Base-by-base conservation (phyloP, 2,329 filamentous ascomycete genomes). In the Rhynchosporium graminicola region DNA sequence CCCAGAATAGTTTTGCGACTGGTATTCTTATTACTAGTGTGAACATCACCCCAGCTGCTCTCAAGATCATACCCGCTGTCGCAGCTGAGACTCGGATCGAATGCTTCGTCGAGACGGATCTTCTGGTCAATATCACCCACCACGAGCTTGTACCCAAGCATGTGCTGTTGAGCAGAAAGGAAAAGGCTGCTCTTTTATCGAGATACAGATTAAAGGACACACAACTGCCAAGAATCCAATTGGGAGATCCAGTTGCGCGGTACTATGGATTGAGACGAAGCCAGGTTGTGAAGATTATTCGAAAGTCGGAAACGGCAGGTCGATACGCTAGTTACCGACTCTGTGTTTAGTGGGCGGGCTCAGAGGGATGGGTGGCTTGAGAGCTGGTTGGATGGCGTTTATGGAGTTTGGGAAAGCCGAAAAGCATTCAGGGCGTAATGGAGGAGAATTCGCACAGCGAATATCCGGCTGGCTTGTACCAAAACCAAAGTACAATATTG, bases 231-330 rank as follows among this genome's bases (percentile, higher is more conserved):
- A 85, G 95, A 61, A 97, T 99, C 71, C 86, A 97, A 77, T 85
- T 90, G 69, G 91, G 90, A 69, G 95, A 99, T 76, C 95, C 95
- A 3, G 92, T 99, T 58, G 91, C 95, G 31, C 88, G 90, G 72
- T 99, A 98, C 76, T 80, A 97, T 60, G 95, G 95, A 12, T 80
- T 99, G 75, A 89, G 90, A 80, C 85, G 93, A 74, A 92, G 93
- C 3, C 91, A 97, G 78, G 93, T 99, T 3, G 95, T 99, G 73
- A 99, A 99, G 85, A 99, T 99, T 72, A 97, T 99, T 72, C 84
- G 95, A 68, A 93, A 89, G 76, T 93, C 89, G 74, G 95, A 98
- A 82, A 99, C 95, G 61, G 95, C 95, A 13, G 95, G 95, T 65
- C 84, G 95, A 59, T 99, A 99, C 78, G 95, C 95, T 55, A 97